Conservation (phyloP, 2,329 filamentous ascomycete genomes). For the Neurospora sp. region DNA sequence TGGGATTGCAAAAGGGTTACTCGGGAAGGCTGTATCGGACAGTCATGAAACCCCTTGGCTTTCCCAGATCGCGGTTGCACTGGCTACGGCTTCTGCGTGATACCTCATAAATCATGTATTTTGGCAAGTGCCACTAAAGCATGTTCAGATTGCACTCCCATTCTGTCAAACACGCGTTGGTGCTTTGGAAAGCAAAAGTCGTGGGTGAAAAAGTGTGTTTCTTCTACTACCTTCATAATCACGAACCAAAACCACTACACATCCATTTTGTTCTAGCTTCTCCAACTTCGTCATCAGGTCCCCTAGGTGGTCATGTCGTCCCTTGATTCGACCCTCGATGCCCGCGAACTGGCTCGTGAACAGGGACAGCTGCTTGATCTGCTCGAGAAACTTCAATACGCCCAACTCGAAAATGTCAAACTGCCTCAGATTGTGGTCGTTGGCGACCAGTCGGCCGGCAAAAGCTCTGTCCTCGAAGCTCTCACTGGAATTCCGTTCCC, state of each 20-base stretch:
- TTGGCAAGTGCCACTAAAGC: background rate
- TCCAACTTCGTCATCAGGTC: background rate
- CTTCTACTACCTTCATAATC: background rate
- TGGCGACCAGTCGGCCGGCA: slow-evolving; percentile 54
- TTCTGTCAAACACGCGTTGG: background rate
- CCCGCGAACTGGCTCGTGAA: slow-evolving; percentile 40
- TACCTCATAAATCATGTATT: background rate
- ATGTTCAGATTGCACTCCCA: background rate
- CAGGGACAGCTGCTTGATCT: slow-evolving; percentile 48
- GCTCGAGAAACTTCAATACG: slow-evolving; percentile 31
- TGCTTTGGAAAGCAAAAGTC: background rate
- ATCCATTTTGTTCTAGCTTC: background rate
- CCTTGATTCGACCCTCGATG: slow-evolving; percentile 38
- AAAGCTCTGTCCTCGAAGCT: slow-evolving; percentile 54
- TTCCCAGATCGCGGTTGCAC: background rate
- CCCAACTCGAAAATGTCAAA: slow-evolving; percentile 25
- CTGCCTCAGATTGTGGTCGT: slow-evolving; percentile 49
- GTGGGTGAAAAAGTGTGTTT: background rate
- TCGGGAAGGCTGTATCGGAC: too few relatives aligned
- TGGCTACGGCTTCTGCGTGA: background rate
- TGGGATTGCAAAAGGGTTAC: background rate
- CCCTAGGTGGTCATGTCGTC: slow-evolving; percentile 20
- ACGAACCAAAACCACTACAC: background rate
- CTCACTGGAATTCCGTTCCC: slow-evolving; percentile 53
- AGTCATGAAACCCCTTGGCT: background rate